Conservation (phyloP, 78 protist genomes). For the Isochrysis galbana region DNA sequence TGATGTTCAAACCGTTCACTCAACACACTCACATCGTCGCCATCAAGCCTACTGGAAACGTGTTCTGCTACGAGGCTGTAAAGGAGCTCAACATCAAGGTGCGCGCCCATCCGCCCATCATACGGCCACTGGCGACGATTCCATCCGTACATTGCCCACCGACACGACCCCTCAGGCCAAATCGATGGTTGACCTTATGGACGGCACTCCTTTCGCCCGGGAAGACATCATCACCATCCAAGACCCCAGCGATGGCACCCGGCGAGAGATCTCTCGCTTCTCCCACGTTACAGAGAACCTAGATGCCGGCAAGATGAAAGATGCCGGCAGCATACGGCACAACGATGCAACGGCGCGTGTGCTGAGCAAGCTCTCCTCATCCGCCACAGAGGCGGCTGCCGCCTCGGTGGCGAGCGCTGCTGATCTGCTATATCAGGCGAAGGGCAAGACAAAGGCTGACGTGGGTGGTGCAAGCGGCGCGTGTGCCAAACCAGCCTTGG, state of each 20-base stretch:
- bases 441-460: not conserved
- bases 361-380: not conserved
- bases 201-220: not conserved
- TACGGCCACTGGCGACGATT: no score
- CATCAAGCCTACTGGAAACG: conserved; percentile 77
- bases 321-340: not conserved
- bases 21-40: conserved; percentile 83
- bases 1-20: conserved; percentile 79
- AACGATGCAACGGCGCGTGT: not conserved
- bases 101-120: no score
- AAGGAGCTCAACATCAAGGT: conserved; percentile 69
- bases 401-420: not conserved
- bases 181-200: not conserved
- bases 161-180: no score
- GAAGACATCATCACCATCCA: not conserved
- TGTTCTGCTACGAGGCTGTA: conserved; percentile 81
- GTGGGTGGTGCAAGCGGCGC: not conserved
- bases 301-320: not conserved
- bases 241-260: not conserved
- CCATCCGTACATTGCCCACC: no score
- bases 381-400: not conserved
- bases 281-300: not conserved
- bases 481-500: not conserved
- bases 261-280: not conserved
- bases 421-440: not conserved